Evolutionary conservation across 2,329 filamentous ascomycete genomes (phyloP).

Genomic region (Ophiostoma australiae): DNA sequence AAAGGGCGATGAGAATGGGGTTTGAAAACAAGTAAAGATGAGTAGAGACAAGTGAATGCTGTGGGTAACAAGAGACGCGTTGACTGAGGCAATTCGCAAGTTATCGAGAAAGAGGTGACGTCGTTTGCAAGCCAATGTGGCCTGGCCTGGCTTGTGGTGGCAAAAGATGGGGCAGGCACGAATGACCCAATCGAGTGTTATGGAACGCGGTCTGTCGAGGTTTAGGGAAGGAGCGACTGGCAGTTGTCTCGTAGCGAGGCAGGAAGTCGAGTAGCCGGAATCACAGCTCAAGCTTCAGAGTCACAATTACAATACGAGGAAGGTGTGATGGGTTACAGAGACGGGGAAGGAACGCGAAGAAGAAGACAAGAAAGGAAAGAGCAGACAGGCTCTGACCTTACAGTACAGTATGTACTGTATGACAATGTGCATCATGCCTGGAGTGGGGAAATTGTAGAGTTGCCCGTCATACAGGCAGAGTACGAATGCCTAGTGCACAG

Average conservation of each 20-base stretch:
- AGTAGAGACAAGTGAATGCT: background rate
- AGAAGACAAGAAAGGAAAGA: background rate
- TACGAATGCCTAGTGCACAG: background rate
- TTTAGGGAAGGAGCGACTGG: background rate
- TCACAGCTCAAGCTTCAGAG: background rate
- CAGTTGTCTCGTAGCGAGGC: background rate
- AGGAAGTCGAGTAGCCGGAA: background rate
- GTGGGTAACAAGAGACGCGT: background rate
- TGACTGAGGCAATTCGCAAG: background rate
- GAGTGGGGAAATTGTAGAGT: background rate
- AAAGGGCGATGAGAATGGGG: background rate
- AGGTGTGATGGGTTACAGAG: constrained; percentile 4
- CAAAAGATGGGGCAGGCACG: constrained; percentile 9
- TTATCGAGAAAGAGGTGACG: background rate
- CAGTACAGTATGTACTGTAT: too few species aligned
- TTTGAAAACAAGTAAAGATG: background rate
- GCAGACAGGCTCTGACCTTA: background rate
- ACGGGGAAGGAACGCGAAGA: background rate
- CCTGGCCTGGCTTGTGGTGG: background rate
- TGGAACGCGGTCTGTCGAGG: background rate
- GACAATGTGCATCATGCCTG: too few species aligned
- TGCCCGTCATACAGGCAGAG: background rate
- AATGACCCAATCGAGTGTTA: constrained; percentile 10
- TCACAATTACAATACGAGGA: background rate
- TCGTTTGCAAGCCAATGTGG: background rate